phyloP scores from a whole-genome alignment of 75 land plant genomes.

The Azolla pinnata region DNA sequence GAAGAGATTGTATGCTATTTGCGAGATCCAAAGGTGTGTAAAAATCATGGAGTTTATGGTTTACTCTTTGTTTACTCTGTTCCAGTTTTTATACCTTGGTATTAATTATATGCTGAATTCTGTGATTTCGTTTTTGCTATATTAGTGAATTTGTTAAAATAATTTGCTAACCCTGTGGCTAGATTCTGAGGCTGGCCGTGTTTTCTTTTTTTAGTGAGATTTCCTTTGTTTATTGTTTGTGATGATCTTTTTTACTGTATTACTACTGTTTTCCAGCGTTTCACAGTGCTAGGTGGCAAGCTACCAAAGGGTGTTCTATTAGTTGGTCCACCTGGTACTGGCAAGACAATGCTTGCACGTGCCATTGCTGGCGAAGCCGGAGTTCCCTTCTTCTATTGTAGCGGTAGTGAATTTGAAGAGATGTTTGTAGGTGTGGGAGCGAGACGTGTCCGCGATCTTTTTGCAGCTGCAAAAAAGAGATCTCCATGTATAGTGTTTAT shows the following conservation, averaged over 20 bases:
- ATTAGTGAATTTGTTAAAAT: too few species aligned
- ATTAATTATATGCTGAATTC: too few species aligned
- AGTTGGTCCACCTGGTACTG: conserved; percentile 98
- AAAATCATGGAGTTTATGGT: background rate
- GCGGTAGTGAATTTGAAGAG: conserved; percentile 99
- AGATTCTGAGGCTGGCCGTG: too few species aligned
- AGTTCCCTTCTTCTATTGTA: conserved; percentile 95
- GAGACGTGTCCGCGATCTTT: conserved; percentile 82
- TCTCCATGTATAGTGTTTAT: conserved; percentile 97
- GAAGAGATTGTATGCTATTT: conserved; percentile 96
- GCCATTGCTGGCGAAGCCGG: conserved; percentile 99
- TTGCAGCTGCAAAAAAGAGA: conserved; percentile 91
- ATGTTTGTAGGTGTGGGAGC: conserved; percentile 99
- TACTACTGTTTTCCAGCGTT: conserved; percentile 38
- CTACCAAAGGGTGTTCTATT: conserved; percentile 95
- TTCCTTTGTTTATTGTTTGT: background rate
- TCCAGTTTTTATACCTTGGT: too few species aligned
- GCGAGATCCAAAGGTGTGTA: conserved; percentile 84
- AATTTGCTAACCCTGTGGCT: too few species aligned
- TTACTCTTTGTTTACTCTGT: background rate
- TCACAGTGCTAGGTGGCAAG: conserved; percentile 96
- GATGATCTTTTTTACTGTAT: background rate
- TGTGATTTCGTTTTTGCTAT: too few species aligned
- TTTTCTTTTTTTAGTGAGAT: too few species aligned
- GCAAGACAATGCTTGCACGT: conserved; percentile 94